A percentile compares a stretch with the other conserved stretches of the same genome.
Conservation (phyloP, 352 stramenopile species). For the Halophytophthora polymorphica region DNA sequence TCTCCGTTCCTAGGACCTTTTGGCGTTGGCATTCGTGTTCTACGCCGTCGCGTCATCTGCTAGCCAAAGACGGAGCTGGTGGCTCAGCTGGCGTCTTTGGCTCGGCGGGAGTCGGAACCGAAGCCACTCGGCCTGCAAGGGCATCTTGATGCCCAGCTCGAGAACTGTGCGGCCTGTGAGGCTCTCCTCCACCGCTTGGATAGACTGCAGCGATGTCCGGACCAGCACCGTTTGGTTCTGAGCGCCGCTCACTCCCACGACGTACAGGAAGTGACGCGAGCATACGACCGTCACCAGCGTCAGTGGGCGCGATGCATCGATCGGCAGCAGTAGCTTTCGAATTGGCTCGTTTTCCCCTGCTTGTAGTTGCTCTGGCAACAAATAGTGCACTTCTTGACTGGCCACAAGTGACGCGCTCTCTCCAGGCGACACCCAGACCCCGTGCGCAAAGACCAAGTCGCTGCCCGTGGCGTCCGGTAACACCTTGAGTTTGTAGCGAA, state of each 20-base stretch:
- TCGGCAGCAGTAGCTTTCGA: conserved; percentile 27
- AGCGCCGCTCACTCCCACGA: conserved; percentile 43
- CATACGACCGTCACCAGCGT: conserved; percentile 48
- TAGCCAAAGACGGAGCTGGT: conserved; percentile 57
- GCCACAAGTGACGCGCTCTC: conserved; percentile 18
- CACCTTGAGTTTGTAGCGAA: conserved; percentile 80
- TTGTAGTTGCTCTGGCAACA: conserved; percentile 20
- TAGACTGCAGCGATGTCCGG: conserved; percentile 35
- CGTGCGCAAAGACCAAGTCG: conserved; percentile 61
- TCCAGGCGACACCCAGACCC: conserved; percentile 48
- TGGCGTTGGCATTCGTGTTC: neutral
- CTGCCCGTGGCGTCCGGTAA: conserved; percentile 42
- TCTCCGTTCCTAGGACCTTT: no score
- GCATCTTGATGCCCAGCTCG: conserved; percentile 49
- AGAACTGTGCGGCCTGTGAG: conserved; percentile 58
- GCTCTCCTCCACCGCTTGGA: conserved; percentile 71
- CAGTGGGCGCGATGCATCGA: conserved; percentile 23
- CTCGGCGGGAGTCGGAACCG: conserved; percentile 48
- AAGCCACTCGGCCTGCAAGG: conserved; percentile 43
- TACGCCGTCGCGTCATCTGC: conserved; percentile 15
- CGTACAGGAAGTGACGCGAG: conserved; percentile 46
- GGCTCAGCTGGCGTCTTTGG: conserved; percentile 59
- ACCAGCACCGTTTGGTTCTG: conserved; percentile 46
- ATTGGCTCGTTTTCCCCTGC: conserved; percentile 23
- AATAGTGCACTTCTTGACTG: conserved; percentile 20